Evolutionary conservation across 208 protist species (phyloP), one percentile per base, ranked within the genome.

Genomic region (Endotrypanum monterogeii): DNA sequence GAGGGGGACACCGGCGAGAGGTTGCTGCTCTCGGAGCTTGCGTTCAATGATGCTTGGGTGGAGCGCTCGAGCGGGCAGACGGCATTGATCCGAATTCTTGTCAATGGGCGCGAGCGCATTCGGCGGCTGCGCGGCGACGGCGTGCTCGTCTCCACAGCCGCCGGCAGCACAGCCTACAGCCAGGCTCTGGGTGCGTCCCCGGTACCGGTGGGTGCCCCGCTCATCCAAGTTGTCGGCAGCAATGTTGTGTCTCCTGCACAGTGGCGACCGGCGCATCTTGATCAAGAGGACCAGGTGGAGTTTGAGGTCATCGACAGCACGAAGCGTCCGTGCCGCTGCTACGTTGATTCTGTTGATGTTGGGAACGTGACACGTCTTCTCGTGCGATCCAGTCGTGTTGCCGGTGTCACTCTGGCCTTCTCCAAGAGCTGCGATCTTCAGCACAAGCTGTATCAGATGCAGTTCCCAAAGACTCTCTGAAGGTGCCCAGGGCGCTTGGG

Each of bases 31-130:
- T 89, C 89, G 4, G 87, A 97, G 75, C 77, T 97, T 37, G 93
- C 93, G 68, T 96, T 97, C 84, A 97, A 97, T 74, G 93, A 97
- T 71, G 93, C 93, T 1, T 97, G 93, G 93, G 85, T 97, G 65
- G 91, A 97, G 86, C 91, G 93, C 20, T 89, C 89, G 25, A 95
- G 85, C 62, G 93, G 93, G 30, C 93, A 97, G 85, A 96, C 93
- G 11, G 93, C 93, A 48, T 83, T 94, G 25, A 97, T 97, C 65
- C 88, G 90, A 55, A 95, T 97, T 71, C 76, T 94, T 2, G 87
- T 97, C 32, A 97, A 97, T 63, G 90, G 91, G 51, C 84, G 96
- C 74, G 93, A 96, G 74, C 86, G 90, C 58, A 95, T 97, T 63
- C 86, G 82, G 3, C 71, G 83, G 46, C 81, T 97, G 48, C 86